These are phyloP conservation scores for Trichosporon sp. DNA, from an alignment of 1,284 basidiomycete species.

Conservation along the genomic window DNA sequence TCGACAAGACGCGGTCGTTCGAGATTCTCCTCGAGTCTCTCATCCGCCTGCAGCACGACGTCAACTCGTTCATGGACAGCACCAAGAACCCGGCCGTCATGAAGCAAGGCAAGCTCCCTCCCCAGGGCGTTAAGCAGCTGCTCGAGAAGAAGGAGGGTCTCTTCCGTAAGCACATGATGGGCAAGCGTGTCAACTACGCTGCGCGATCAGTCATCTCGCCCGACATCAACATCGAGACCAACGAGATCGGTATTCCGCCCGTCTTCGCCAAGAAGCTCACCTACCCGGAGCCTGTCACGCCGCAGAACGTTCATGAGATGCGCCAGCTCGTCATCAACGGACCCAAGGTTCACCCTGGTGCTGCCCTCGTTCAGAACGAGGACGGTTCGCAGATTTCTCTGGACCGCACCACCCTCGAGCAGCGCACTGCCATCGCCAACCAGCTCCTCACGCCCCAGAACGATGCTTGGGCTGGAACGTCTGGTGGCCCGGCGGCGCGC, in stretches of 20 bases:
- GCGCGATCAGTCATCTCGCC: constrained; percentile 99
- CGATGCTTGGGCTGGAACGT: constrained; percentile 55
- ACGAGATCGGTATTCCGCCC: constrained; percentile 97
- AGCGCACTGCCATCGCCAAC: constrained; percentile 94
- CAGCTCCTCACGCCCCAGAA: constrained; percentile 91
- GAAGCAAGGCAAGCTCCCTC: constrained; percentile 85
- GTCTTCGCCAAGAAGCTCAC: constrained; percentile 97
- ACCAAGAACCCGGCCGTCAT: constrained; percentile 86
- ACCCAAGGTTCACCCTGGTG: constrained; percentile 84
- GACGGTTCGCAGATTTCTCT: constrained; percentile 81
- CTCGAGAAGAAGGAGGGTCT: constrained; percentile 99
- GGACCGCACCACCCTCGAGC: constrained; percentile 77
- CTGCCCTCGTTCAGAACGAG: constrained; percentile 90
- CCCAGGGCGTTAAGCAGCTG: constrained; percentile 91
- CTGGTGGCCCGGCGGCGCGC: constrained; percentile 61
- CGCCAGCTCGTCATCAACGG: constrained; percentile 90
- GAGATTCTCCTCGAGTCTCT: constrained; percentile 72
- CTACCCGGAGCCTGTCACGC: constrained; percentile 94
- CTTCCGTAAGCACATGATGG: constrained; percentile 99
- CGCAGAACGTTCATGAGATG: constrained; percentile 83
- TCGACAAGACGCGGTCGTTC: constrained; percentile 56
- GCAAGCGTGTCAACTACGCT: constrained; percentile 98
- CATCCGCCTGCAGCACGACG: constrained; percentile 86
- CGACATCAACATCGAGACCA: constrained; percentile 98
- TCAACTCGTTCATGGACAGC: constrained; percentile 97